A percentile compares a stretch with the other conserved stretches of the same genome.
Evolutionary conservation across 202 grass and related monocot genomes (phyloP).

Genomic region (Panicum virgatum): DNA sequence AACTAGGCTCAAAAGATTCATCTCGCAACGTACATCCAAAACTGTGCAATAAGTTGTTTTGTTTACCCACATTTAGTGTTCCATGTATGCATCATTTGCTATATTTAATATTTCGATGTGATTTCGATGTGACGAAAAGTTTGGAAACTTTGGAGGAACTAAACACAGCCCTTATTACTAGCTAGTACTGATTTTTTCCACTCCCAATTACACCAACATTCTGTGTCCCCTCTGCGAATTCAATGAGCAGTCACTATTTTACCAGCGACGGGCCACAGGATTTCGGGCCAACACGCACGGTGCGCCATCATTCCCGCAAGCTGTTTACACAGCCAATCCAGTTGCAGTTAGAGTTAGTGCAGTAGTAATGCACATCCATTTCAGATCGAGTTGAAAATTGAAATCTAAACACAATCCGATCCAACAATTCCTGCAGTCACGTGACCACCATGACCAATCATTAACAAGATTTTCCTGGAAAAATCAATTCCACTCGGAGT

Average conservation of each 20-base stretch:
- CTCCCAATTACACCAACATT: neutral
- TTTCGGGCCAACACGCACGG: neutral
- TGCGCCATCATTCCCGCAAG: neutral
- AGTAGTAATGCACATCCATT: neutral
- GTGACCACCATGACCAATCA: neutral
- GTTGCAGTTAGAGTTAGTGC: neutral
- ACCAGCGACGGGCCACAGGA: neutral
- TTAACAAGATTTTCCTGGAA: neutral
- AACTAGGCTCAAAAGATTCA: too few species aligned
- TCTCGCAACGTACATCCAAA: too few species aligned
- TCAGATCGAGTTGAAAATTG: neutral
- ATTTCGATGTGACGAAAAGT: too few species aligned
- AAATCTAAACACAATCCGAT: neutral
- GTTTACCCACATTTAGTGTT: too few species aligned
- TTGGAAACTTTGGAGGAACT: too few species aligned
- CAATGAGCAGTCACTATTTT: conserved; percentile 19
- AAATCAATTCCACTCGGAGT: neutral
- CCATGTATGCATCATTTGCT: too few species aligned
- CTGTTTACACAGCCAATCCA: neutral
- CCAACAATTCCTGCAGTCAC: neutral
- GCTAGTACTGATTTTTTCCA: neutral
- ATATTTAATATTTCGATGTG: too few species aligned
- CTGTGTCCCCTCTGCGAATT: neutral
- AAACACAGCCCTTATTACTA: too few species aligned
- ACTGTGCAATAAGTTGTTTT: too few species aligned